These are phyloP conservation scores for Saccharomycopsis sp. DNA, from an alignment of 805 yeast genomes.

Conservation along the genomic window DNA sequence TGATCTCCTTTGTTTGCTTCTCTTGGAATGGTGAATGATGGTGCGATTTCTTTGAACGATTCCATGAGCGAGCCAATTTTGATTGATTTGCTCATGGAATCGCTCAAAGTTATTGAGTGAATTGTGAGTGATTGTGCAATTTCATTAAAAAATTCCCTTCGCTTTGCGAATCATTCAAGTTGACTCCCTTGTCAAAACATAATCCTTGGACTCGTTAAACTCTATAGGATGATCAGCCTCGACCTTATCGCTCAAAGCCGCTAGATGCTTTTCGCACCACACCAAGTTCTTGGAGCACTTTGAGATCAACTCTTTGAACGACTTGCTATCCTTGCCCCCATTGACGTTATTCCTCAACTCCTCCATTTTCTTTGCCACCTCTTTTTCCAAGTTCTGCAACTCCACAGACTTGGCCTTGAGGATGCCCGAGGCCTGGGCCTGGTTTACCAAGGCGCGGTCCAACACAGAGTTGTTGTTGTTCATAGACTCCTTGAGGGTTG, in stretches of 20 bases:
- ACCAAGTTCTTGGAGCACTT: slow-evolving; percentile 13
- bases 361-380: slow-evolving; percentile 11
- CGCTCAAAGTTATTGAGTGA: too few species aligned
- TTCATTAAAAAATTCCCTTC: too few species aligned
- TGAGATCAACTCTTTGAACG: slow-evolving; percentile 14
- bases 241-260: slow-evolving; percentile 6
- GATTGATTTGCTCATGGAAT: too few species aligned
- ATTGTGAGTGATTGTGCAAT: too few species aligned
- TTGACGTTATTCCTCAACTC: slow-evolving; percentile 8
- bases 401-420: slow-evolving; percentile 20
- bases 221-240: slow-evolving; percentile 18
- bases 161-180: too few species aligned
- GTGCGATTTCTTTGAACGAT: too few species aligned
- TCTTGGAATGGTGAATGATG: too few species aligned
- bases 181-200: slow-evolving; percentile 11
- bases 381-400: slow-evolving; percentile 12
- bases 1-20: too few species aligned
- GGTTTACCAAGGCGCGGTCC: slow-evolving; percentile 18
- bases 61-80: too few species aligned
- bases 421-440: slow-evolving; percentile 21
- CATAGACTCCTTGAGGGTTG: slow-evolving; percentile 12
- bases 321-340: slow-evolving; percentile 9
- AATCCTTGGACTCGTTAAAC: slow-evolving; percentile 18
- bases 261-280: slow-evolving; percentile 16
- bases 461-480: slow-evolving; percentile 14